Evolutionary conservation across 2,329 filamentous ascomycete species (phyloP), one percentile per base, ranked within the genome.

Genomic region (Waltergamsia citrina): DNA sequence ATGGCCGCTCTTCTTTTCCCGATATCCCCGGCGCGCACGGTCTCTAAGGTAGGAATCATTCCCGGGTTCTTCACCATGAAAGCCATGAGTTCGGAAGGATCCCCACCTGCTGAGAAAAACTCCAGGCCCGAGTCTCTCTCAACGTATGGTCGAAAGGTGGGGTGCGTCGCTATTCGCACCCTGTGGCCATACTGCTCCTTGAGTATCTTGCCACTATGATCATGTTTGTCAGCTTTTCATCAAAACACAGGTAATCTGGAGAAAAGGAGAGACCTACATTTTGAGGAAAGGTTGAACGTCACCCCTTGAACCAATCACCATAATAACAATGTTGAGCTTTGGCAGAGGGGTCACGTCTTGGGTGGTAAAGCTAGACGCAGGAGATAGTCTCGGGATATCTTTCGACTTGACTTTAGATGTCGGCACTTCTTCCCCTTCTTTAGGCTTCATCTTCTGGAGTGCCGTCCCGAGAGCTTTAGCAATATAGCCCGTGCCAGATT

Each of bases 51-150:
- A 0, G 85, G 84, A 3, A 92, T 81, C 53, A 90, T 66, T 4
- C 83, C 82, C 0, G 75, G 82, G 46, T 90, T 87, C 59, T 86
- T 86, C 22, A 88, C 82, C 85, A 92, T 90, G 53, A 87, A 90
- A 0, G 81, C 79, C 85, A 90, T 90, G 2, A 92, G 63, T 53
- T 88, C 82, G 0, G 79, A 75, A 3, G 85, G 85, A 45, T 90
- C 78, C 2, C 85, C 85, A 2, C 84, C 84, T 3, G 88, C 74
- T 2, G 74, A 80, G 56, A 88, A 90, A 58, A 90, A 90, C 45
- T 90, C 84, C 1, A 90, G 65, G 0, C 77, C 80, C 0, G 67
- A 77, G 41, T 86, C 80, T 32, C 79, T 69, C 46, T 85, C 71
- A 2, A 90, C 74, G 45, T 88, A 86, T 1, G 85, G 73, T 31